phyloP scores from a whole-genome alignment of 805 yeast genomes.

The Wickerhamiella vanderwaltii region DNA sequence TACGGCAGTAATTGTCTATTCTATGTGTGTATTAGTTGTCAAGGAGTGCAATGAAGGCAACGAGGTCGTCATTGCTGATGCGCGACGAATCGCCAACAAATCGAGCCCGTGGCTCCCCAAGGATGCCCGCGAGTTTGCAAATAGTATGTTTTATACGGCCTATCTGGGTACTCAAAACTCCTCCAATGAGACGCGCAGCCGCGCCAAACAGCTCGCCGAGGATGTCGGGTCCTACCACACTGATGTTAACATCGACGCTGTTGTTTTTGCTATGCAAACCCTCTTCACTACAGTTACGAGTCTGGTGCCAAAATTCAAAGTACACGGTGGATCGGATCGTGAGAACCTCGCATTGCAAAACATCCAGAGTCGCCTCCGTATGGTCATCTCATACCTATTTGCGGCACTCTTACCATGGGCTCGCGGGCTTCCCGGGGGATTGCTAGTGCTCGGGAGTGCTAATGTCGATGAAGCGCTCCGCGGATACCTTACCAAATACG shows the following conservation, averaged over 20 bases:
- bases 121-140: conserved; percentile 65
- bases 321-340: conserved; percentile 84
- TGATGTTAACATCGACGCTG: conserved; percentile 80
- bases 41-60: conserved; percentile 58
- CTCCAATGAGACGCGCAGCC: conserved; percentile 66
- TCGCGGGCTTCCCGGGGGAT: conserved; percentile 62
- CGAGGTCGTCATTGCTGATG: conserved; percentile 64
- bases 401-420: conserved; percentile 96
- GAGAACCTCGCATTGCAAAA: conserved; percentile 93
- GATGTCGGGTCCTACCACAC: conserved; percentile 81
- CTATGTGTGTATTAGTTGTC: conserved; percentile 83
- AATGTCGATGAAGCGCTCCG: conserved; percentile 94
- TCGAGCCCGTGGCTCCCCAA: conserved; percentile 50
- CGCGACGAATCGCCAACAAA: conserved; percentile 51
- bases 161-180: conserved; percentile 96
- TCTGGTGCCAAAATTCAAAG: conserved; percentile 72
- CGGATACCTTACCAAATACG: conserved; percentile 93
- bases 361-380: conserved; percentile 89
- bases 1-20: conserved; percentile 84
- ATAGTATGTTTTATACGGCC: conserved; percentile 69
- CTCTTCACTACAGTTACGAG: conserved; percentile 87
- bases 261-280: conserved; percentile 59
- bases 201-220: conserved; percentile 67
- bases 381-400: conserved; percentile 87
- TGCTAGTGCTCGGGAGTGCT: conserved; percentile 87